These are phyloP conservation scores for Fusarium gaditjirri DNA, from an alignment of 2,329 filamentous ascomycete species.

Conservation along the genomic window DNA sequence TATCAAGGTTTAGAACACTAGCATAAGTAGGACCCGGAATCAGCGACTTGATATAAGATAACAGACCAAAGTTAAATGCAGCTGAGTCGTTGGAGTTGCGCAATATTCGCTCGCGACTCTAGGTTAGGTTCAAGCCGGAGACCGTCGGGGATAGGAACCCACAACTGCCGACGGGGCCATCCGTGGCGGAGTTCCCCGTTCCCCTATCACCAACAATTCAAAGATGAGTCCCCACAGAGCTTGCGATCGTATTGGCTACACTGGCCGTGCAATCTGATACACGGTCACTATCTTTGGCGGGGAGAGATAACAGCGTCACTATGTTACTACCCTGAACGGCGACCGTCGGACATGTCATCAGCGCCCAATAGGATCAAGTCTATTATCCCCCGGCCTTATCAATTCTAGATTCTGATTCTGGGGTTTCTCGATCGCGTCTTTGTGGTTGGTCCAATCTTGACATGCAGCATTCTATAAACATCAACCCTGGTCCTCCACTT, in stretches of 20 bases:
- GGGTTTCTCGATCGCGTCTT: background rate
- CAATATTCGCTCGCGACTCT: background rate
- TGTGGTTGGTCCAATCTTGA: background rate
- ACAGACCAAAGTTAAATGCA: fast-evolving
- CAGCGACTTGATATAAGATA: background rate
- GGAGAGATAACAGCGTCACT: background rate
- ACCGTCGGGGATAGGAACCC: background rate
- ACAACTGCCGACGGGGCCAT: background rate
- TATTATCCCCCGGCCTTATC: background rate
- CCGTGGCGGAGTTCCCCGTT: background rate
- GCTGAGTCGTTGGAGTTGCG: background rate
- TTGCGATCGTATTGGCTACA: background rate
- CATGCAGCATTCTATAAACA: background rate
- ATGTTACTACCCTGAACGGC: background rate
- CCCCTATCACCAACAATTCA: background rate
- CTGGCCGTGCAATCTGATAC: background rate
- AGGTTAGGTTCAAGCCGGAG: background rate
- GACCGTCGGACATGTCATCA: background rate
- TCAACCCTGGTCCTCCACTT: background rate
- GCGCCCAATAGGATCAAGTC: background rate
- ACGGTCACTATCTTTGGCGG: background rate
- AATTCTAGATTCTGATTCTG: background rate
- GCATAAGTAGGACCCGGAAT: fast-evolving
- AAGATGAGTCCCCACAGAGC: background rate
- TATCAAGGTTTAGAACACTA: background rate